Evolutionary conservation across 345 rosid species (phyloP).

Genomic region (Populus pruinosa): DNA sequence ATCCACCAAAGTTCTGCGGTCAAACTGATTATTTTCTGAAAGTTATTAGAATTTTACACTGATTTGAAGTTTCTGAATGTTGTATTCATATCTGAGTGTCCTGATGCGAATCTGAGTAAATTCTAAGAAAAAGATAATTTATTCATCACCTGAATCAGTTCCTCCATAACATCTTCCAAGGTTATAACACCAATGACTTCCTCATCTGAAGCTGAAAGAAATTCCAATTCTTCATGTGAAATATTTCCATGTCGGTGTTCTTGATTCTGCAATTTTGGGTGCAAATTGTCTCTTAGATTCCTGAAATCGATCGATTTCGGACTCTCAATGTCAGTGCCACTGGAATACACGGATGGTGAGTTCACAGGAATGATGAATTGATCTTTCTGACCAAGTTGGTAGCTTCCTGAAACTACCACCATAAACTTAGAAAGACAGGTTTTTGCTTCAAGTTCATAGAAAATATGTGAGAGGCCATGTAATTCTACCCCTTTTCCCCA

Average conservation of each 20-base stretch:
- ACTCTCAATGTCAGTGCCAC: conserved; percentile 21
- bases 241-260: conserved; percentile 9
- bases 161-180: conserved; percentile 89
- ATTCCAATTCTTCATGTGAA: conserved; percentile 30
- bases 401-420: conserved; percentile 20
- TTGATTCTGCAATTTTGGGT: conserved; percentile 13
- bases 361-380: conserved; percentile 14
- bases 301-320: background rate
- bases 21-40: no score
- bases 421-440: background rate
- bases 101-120: background rate
- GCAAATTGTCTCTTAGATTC: conserved; percentile 1
- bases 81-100: no score
- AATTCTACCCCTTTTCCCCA: conserved; percentile 22
- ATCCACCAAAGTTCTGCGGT: no score
- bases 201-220: conserved; percentile 35
- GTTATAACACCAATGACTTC: conserved; percentile 76
- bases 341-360: conserved; percentile 22
- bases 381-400: conserved; percentile 23
- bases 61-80: no score
- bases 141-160: conserved; percentile 57
- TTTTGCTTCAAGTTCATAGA: no score
- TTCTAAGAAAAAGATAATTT: background rate
- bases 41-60: no score
- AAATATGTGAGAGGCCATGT: background rate